Conservation (phyloP, 2,329 filamentous ascomycete species). For the Hypoxylon sp. region DNA sequence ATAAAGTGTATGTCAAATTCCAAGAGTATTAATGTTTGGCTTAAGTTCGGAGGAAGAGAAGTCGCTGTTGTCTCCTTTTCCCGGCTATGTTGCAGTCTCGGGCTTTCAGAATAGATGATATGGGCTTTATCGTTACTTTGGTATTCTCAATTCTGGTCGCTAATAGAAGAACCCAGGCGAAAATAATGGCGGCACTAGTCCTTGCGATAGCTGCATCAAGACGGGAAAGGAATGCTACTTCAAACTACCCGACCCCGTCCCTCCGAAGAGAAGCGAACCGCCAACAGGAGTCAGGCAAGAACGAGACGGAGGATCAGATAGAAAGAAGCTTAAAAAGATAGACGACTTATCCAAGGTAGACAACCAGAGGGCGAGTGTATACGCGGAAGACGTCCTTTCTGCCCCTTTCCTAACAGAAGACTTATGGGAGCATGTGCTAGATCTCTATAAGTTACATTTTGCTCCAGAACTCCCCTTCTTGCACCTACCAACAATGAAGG, state of each 20-base stretch:
- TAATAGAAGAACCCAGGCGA: slow-evolving; percentile 58
- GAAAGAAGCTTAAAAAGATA: slow-evolving; percentile 63
- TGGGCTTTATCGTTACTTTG: not conserved
- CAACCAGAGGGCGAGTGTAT: slow-evolving; percentile 54
- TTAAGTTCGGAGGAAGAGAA: not conserved
- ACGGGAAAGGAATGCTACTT: slow-evolving; percentile 75
- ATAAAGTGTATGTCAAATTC: slow-evolving; percentile 74
- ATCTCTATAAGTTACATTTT: slow-evolving; percentile 79
- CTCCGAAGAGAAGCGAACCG: slow-evolving; percentile 61
- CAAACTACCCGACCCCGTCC: slow-evolving; percentile 71
- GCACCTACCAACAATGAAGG: slow-evolving; percentile 74
- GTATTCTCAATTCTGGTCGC: slow-evolving; percentile 1
- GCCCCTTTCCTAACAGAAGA: slow-evolving; percentile 73
- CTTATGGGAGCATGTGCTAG: slow-evolving; percentile 78
- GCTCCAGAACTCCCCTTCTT: slow-evolving; percentile 80
- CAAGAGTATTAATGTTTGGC: not conserved
- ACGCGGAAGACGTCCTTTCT: slow-evolving; percentile 73
- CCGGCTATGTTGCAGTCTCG: not conserved
- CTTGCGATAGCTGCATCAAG: slow-evolving; percentile 81
- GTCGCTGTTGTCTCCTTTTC: not conserved
- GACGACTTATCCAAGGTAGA: slow-evolving; percentile 61
- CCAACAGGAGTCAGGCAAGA: slow-evolving; percentile 58
- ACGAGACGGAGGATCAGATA: slow-evolving; percentile 62
- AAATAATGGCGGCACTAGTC: slow-evolving; percentile 79
- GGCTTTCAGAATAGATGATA: not conserved